These are phyloP conservation scores for Asterionellopsis glacialis DNA, from an alignment of 108 stramenopile genomes.

Conservation along the genomic window DNA sequence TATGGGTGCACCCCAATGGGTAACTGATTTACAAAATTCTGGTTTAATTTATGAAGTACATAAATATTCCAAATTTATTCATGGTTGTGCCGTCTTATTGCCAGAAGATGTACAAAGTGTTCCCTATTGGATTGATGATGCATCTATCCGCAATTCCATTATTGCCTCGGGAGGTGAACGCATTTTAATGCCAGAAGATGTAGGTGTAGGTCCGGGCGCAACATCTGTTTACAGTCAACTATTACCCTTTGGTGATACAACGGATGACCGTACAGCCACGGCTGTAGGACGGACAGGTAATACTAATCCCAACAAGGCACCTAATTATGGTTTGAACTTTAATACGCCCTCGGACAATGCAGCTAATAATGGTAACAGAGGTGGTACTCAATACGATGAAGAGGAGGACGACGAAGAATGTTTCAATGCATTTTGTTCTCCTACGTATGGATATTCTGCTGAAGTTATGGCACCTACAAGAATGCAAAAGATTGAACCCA, in stretches of 20 bases:
- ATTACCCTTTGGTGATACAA: conserved; percentile 77
- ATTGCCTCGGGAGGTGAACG: conserved; percentile 65
- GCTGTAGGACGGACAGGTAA: conserved; percentile 72
- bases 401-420: conserved; percentile 52
- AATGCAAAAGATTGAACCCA: conserved; percentile 96
- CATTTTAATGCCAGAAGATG: conserved; percentile 55
- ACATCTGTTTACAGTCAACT: conserved; percentile 84
- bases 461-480: conserved; percentile 78
- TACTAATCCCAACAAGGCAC: conserved; percentile 20
- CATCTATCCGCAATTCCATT: conserved; percentile 87
- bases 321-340: conserved; percentile 29
- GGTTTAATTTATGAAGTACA: conserved; percentile 91
- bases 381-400: conserved; percentile 38
- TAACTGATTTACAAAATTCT: conserved; percentile 84
- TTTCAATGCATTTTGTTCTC: conserved; percentile 75
- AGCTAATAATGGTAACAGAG: conserved; percentile 31
- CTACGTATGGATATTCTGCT: conserved; percentile 44
- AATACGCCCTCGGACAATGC: conserved; percentile 4
- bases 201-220: conserved; percentile 77
- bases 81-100: conserved; percentile 65
- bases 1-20: conserved; percentile 86
- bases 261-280: conserved; percentile 60
- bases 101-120: conserved; percentile 92
- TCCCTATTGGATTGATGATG: conserved; percentile 97
- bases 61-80: conserved; percentile 94